phyloP scores from a whole-genome alignment of 2,329 filamentous ascomycete species.

The Penicillium sp. region DNA sequence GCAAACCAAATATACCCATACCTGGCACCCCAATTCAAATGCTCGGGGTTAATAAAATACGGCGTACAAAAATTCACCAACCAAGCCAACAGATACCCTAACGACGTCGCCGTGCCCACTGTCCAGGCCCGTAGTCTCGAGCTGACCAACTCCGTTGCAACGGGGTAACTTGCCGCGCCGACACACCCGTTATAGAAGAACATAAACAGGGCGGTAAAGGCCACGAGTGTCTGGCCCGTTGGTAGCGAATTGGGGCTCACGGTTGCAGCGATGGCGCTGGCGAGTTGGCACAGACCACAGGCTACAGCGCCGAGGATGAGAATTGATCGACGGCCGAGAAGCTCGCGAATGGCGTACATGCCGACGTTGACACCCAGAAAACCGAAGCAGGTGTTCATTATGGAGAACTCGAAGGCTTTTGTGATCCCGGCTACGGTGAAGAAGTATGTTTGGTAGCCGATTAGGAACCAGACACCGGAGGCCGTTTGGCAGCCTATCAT shows the following conservation, averaged over 20 bases:
- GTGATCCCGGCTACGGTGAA: constrained; percentile 45
- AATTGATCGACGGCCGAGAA: constrained; percentile 49
- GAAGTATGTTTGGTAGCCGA: constrained; percentile 53
- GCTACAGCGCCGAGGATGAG: constrained; percentile 48
- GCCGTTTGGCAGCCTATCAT: constrained; percentile 49
- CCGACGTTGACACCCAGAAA: constrained; percentile 51
- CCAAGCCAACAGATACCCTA: constrained; percentile 39
- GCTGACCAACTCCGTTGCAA: constrained; percentile 28
- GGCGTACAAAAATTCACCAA: constrained; percentile 37
- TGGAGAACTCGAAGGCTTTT: constrained; percentile 50
- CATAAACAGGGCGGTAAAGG: constrained; percentile 36
- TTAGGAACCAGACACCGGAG: constrained; percentile 51
- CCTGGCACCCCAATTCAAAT: constrained; percentile 33
- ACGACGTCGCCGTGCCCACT: constrained; percentile 32
- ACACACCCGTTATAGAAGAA: constrained; percentile 37
- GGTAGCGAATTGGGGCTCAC: constrained; percentile 14
- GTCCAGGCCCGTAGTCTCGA: constrained; percentile 35
- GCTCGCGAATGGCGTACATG: constrained; percentile 49
- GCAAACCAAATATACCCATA: constrained; percentile 30
- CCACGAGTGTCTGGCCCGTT: constrained; percentile 29
- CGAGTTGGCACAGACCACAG: constrained; percentile 48
- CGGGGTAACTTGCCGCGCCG: constrained; percentile 32
- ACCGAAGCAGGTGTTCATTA: constrained; percentile 52
- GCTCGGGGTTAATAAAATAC: constrained; percentile 41
- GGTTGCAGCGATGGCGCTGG: constrained; percentile 42